Evolutionary conservation across 2,329 filamentous ascomycete species (phyloP).

Genomic region (Alternaria sp.): DNA sequence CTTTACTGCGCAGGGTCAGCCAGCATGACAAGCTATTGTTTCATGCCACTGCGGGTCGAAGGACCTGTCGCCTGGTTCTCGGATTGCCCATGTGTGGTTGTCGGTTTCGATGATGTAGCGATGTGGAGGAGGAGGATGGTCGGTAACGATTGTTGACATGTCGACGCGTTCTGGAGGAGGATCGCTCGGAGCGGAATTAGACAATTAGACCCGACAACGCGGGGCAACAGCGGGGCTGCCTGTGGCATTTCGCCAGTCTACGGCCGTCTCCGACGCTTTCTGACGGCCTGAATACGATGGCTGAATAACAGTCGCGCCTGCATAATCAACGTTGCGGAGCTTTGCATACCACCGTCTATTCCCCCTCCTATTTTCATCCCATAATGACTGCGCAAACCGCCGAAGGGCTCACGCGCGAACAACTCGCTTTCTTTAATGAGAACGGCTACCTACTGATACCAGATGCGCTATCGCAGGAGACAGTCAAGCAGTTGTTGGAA

Average conservation of each 20-base stretch:
- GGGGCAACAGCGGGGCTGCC: slow-evolving; percentile 21
- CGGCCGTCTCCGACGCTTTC: slow-evolving; percentile 37
- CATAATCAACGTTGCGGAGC: not conserved
- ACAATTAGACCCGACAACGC: slow-evolving; percentile 8
- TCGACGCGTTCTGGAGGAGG: not conserved
- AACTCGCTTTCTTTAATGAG: slow-evolving; percentile 74
- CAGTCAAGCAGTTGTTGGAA: slow-evolving; percentile 71
- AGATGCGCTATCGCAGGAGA: slow-evolving; percentile 72
- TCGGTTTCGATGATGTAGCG: not conserved
- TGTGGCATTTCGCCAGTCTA: slow-evolving; percentile 16
- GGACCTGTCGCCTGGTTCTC: not conserved
- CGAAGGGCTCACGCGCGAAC: slow-evolving; percentile 72
- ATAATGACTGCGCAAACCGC: slow-evolving; percentile 29
- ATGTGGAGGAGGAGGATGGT: not conserved
- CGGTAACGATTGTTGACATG: not conserved
- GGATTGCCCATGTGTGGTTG: not conserved
- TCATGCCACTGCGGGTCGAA: not conserved
- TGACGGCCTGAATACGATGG: slow-evolving; percentile 6
- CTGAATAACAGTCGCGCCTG: not conserved
- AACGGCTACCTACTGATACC: slow-evolving; percentile 94
- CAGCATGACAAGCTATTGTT: not conserved
- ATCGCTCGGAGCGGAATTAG: not conserved
- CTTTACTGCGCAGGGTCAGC: slow-evolving; percentile 1
- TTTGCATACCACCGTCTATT: slow-evolving; percentile 1
- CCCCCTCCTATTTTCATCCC: not conserved